These are phyloP conservation scores for Oryza glaberrima DNA, from an alignment of 176 grass and related monocot species.

Conservation along the genomic window DNA sequence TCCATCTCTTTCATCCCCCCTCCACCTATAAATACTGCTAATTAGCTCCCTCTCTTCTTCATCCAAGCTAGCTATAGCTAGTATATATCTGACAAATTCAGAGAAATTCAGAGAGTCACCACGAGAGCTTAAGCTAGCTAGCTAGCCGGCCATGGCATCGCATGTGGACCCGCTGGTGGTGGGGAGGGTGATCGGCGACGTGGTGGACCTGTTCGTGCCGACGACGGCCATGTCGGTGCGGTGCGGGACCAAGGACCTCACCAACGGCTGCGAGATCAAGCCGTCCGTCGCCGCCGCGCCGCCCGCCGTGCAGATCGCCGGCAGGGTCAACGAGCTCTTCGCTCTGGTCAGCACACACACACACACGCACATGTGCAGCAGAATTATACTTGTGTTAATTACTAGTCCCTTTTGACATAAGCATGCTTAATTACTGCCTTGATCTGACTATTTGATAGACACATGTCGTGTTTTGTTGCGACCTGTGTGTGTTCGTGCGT, in stretches of 20 bases:
- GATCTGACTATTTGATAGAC: not conserved
- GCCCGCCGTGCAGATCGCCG: slow-evolving; percentile 56
- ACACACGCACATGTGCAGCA: too few species aligned
- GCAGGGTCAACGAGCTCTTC: slow-evolving; percentile 54
- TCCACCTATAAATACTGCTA: slow-evolving; percentile 45
- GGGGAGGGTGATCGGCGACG: slow-evolving; percentile 78
- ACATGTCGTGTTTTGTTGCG: not conserved
- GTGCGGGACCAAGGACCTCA: slow-evolving; percentile 63
- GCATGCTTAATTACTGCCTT: not conserved
- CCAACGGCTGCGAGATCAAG: slow-evolving; percentile 72
- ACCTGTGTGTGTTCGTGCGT: not conserved
- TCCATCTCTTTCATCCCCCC: too few species aligned
- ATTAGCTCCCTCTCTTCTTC: not conserved
- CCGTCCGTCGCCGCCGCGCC: slow-evolving; percentile 35
- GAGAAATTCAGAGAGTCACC: not conserved
- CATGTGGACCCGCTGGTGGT: slow-evolving; percentile 73
- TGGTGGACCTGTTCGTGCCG: slow-evolving; percentile 77
- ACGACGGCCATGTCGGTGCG: slow-evolving; percentile 54
- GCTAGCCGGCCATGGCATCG: slow-evolving; percentile 21
- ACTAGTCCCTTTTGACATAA: not conserved
- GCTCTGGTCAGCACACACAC: slow-evolving; percentile 49
- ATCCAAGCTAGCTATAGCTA: not conserved
- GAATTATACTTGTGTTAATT: not conserved
- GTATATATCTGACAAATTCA: not conserved
- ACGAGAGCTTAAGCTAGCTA: not conserved